These are phyloP conservation scores for Sugiyamaella floridensis DNA, from an alignment of 805 yeast species.

Conservation along the genomic window DNA sequence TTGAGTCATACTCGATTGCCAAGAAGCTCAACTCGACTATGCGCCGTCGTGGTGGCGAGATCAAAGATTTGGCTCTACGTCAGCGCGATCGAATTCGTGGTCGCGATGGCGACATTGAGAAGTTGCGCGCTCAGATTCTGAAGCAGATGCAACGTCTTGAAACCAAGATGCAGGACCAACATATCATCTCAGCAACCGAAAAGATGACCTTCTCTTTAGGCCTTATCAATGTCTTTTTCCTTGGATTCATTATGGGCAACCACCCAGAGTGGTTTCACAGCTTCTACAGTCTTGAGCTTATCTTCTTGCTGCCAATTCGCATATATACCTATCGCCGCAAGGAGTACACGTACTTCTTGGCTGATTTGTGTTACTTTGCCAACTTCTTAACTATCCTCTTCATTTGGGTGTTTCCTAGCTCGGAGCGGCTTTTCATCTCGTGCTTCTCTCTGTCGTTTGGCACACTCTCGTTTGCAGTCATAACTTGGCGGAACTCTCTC, in stretches of 20 bases:
- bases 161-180: conserved; percentile 19
- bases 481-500: conserved; percentile 91
- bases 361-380: conserved; percentile 90
- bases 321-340: conserved; percentile 73
- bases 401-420: conserved; percentile 77
- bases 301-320: conserved; percentile 73
- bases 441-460: conserved; percentile 87
- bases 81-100: conserved; percentile 24
- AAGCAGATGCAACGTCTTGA: conserved; percentile 29
- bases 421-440: conserved; percentile 64
- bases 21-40: conserved; percentile 23
- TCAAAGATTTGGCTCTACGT: conserved; percentile 23
- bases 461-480: conserved; percentile 84
- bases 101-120: conserved; percentile 29
- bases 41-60: conserved; percentile 21
- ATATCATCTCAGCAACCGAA: conserved; percentile 44
- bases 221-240: conserved; percentile 55
- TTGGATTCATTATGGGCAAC: conserved; percentile 72
- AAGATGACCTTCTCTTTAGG: conserved; percentile 76
- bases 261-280: conserved; percentile 72
- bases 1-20: conserved; percentile 28
- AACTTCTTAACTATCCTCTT: conserved; percentile 61
- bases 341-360: conserved; percentile 78
- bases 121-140: conserved; percentile 21
- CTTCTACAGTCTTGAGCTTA: conserved; percentile 57